Base-by-base conservation (phyloP, 1,284 basidiomycete species). In the Ustilago esculenta region DNA sequence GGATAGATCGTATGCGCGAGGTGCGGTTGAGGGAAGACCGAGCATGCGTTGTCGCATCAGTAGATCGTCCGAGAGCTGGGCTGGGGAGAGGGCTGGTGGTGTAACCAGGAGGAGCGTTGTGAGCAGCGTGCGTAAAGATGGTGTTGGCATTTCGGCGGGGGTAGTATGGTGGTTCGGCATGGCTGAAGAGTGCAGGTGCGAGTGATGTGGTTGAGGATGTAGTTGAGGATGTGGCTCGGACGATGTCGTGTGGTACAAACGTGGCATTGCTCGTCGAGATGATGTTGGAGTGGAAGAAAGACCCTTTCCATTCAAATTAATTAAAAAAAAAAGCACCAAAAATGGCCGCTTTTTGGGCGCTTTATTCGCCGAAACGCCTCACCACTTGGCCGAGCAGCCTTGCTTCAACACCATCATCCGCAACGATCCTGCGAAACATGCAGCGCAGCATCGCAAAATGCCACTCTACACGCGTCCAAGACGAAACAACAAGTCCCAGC, bases 1-100 rank as follows among this genome's bases (percentile, higher is more conserved):
- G 34, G 30, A 32, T 5, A 32, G 17, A 18, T 70, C 66, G 33
- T 36, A 23, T 14, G 51, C 60, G 14, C 8, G 11, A 3, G 60
- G 59, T 4, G 52, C 17, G 23, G 43, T 20, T 1, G 40, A n/a
- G 4, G 57, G 32, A 0, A 66, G 44, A 15, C 45, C 47, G 11
- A 71, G 54, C 42, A 71, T 56, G 4, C 57, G 61, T 14, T 61
- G 61, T 12, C 68, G 56, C 61, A 54, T 65, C 5, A 11, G 36
- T 6, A 71, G 50, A 32, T 66, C 63, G 17, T 54, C 23, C 2
- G 66, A 64, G 18, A 64, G 33, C 20, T 64, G 66, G 15, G n/a
- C 1, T 1, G 21, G 41, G 1, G 23, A 12, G 9, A 69, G 39
- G 0, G 27, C 20, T 17, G 65, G 50, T 14, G 65, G 58, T 2